phyloP scores from a whole-genome alignment of 768 basidiomycete genomes.

The Trametes punicea region DNA sequence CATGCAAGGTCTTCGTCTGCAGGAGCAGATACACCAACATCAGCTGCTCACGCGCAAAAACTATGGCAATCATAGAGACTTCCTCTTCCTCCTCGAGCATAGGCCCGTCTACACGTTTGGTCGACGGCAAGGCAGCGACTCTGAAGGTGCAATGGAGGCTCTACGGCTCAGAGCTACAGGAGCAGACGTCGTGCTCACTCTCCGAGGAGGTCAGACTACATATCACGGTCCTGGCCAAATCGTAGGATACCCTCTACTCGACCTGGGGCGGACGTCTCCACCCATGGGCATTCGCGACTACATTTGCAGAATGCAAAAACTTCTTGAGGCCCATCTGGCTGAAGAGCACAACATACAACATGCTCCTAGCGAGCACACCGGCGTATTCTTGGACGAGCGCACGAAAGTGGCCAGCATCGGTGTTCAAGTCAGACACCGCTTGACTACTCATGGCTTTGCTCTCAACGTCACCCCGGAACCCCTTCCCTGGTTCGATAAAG shows the following conservation, averaged over 20 bases:
- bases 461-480: constrained; percentile 87
- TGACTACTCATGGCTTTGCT: constrained; percentile 94
- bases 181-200: constrained; percentile 81
- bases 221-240: constrained; percentile 98
- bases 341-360: constrained; percentile 56
- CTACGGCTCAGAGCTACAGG: constrained; percentile 68
- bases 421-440: constrained; percentile 90
- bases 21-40: constrained; percentile 65
- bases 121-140: constrained; percentile 63
- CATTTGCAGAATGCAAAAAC: constrained; percentile 76
- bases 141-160: constrained; percentile 55
- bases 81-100: constrained; percentile 83
- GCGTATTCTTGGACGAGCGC: constrained; percentile 76
- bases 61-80: constrained; percentile 42
- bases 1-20: constrained; percentile 57
- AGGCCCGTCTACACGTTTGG: constrained; percentile 94
- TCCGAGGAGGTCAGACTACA: constrained; percentile 90
- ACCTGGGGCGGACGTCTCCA: constrained; percentile 77
- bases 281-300: constrained; percentile 74
- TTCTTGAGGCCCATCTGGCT: constrained; percentile 60
- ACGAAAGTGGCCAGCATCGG: constrained; percentile 96
- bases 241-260: constrained; percentile 91
- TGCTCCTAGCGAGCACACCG: constrained; percentile 75
- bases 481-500: constrained; percentile 76
- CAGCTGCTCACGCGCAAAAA: constrained; percentile 55